These are phyloP conservation scores for Tulasnella sp. DNA, from an alignment of 768 basidiomycete genomes.

Conservation along the genomic window DNA sequence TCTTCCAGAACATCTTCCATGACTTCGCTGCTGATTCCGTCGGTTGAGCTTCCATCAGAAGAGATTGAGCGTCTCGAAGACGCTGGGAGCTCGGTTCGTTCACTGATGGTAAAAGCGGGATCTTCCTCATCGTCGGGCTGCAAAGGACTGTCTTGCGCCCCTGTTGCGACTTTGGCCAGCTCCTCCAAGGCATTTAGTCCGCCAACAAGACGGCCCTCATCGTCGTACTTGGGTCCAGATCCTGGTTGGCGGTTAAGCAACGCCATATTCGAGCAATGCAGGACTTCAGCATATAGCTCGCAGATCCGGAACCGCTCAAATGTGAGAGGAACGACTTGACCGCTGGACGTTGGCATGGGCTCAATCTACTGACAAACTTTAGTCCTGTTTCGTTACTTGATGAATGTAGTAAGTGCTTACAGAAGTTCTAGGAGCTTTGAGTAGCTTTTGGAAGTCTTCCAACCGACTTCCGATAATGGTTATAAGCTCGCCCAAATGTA, in stretches of 20 bases:
- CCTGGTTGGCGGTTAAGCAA: conserved; percentile 78
- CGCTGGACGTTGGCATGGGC: conserved; percentile 69
- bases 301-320: conserved; percentile 94
- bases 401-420: conserved; percentile 45
- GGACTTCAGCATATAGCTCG: conserved; percentile 92
- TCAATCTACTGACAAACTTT: conserved; percentile 49
- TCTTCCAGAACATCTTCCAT: conserved; percentile 60
- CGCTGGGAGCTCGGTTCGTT: neutral
- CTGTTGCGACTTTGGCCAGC: conserved; percentile 75
- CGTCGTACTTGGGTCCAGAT: conserved; percentile 68
- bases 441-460: conserved; percentile 62
- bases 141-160: conserved; percentile 43
- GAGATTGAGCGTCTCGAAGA: conserved; percentile 3
- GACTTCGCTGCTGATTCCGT: conserved; percentile 37
- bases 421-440: conserved; percentile 69
- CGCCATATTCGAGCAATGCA: conserved; percentile 98
- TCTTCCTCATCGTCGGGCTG: conserved; percentile 27
- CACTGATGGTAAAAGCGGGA: neutral
- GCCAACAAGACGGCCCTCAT: conserved; percentile 80
- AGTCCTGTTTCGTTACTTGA: neutral
- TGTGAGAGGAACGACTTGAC: conserved; percentile 72
- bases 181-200: conserved; percentile 81
- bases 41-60: conserved; percentile 14
- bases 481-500: conserved; percentile 81
- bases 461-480: conserved; percentile 67